Base-by-base conservation (phyloP, 371 early-diverging fungal species). In the Ordospora pajunii region DNA sequence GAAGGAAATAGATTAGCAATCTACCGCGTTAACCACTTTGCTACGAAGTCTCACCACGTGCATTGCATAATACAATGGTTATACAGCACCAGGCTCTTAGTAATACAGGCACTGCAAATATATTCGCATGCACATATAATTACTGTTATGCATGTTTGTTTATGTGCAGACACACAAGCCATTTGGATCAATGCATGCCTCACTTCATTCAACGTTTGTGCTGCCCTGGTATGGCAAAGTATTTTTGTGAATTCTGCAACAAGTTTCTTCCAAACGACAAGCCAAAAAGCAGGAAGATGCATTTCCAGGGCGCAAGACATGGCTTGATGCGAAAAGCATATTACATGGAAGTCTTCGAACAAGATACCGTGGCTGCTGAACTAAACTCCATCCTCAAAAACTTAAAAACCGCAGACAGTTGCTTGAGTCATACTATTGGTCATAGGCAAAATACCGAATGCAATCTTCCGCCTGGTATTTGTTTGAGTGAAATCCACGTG, bases 1-100 rank as follows among this genome's bases (percentile, higher is more conserved):
- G 78, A 89, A 87, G 88, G 85, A 82, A 89, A 85, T 85, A 87
- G 87, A 88, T 89, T 89, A 89, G 90, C 90, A 89, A 89, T 88
- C 87, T 87, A 85, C 82, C 90, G 89, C 88, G 88, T 88, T 89
- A 89, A 89, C 89, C 89, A 89, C 89, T 89, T 89, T 87, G 88
- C 89, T 89, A 89, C 86, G 81, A 68, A 68, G 86, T 76, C 87
- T 76, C 51, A 37, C 11, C 1, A 5, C 0, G 19, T 32, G 48
- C n/a, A n/a, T n/a, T n/a, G n/a, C n/a, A n/a, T n/a, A n/a, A n/a
- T n/a, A n/a, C n/a, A n/a, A n/a, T n/a, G n/a, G n/a, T n/a, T n/a
- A n/a, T n/a, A n/a, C n/a, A n/a, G n/a, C n/a, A n/a, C n/a, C n/a
- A n/a, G n/a, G n/a, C n/a, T n/a, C n/a, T n/a, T n/a, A n/a, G n/a